Evolutionary conservation across 805 yeast genomes (phyloP), one percentile per base, ranked within the genome.

Genomic region (Starmerella etchellsii): DNA sequence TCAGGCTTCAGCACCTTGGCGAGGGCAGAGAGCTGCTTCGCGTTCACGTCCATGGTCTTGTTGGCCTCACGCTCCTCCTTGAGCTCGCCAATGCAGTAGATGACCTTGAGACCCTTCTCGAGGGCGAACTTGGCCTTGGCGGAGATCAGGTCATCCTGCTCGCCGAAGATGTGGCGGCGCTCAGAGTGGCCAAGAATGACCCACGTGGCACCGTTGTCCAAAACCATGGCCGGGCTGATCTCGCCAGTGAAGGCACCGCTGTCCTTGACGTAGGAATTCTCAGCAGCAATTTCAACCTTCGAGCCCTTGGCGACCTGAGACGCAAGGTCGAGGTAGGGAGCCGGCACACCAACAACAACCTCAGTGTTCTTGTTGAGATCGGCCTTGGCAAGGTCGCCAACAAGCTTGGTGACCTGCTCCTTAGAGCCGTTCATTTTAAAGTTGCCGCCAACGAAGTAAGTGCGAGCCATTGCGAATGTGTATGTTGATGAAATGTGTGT

Each of bases 211-310:
- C 94, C 94, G 58, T 81, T 73, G 63, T 91, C 98, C 71, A 81
- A 79, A 62, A 88, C 65, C 67, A 83, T 81, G 47, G 72, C 76
- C 40, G 93, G 91, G 38, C 94, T 79, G 61, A 81, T 76, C 71
- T 91, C 98, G 65, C 98, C 98, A 50, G 98, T 91, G 82, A 62
- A 91, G 50, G 98, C 98, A 70, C 98, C 98, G 42, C 87, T 73
- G 51, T 76, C 77, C 75, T 84, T 84, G 62, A 70, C 66, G 67
- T 74, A 88, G 50, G 84, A 75, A 68, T 91, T 88, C 72, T 91
- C 98, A 48, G 94, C 95, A 62, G 88, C 78, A 42, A 91, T 73
- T 47, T 73, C 69, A 43, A 91, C 84, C 54, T 76, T 81, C 50
- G 76, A 60, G 46, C 64, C 57, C 65, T 76, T 80, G 60, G 71